Evolutionary conservation across 163 green algal species (phyloP), one percentile per base, ranked within the genome.

Genomic region (Scenedesmus sp.): DNA sequence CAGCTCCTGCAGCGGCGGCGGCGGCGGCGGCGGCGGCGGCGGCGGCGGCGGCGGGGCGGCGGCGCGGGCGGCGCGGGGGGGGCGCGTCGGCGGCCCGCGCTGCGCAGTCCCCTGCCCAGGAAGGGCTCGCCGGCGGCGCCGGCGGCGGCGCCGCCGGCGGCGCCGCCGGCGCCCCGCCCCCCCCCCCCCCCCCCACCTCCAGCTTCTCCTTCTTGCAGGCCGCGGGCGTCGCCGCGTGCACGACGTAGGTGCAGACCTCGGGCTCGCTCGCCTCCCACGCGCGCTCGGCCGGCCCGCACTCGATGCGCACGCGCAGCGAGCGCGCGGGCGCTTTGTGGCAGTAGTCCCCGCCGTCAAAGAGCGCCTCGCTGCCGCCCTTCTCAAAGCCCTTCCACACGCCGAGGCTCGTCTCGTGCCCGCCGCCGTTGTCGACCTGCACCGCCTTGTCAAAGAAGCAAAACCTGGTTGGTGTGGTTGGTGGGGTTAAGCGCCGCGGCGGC

Each of bases 381-480:
- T 77, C 69, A 29, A 95, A 92, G 28, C 89, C 89, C 36, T 82
- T 47, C 88, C 87, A 97, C 31, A 26, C 80, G 36, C 93, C 93
- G 26, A 97, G 83, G 36, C 39, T 92, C 26, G 87, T 84, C 33
- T 77, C 70, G 42, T 87, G 83, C 18, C 22, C 70, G 42, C 50
- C 57, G 31, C 82, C 83, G 33, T 80, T 66, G 24, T 97, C 92
- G 36, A 88, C 87, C 82, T 98, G 94, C 26, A 60, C 48, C 1
- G 93, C 91, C n/a, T 89, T 70, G 29, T 83, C 83, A 78, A 94
- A 97, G 60, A 90, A 88, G 84, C 94, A 98, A 3, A 78, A 51
- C 48, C 76, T 64, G 67, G n/a, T n/a, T n/a, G n/a, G n/a, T n/a
- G n/a, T n/a, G n/a, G n/a, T n/a, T n/a, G n/a, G n/a, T n/a, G n/a